Percentiles rank a stretch among this genome's conserved stretches.
Evolutionary conservation across 208 protist genomes (phyloP).

Genomic region (Acanthamoeba healyi): DNA sequence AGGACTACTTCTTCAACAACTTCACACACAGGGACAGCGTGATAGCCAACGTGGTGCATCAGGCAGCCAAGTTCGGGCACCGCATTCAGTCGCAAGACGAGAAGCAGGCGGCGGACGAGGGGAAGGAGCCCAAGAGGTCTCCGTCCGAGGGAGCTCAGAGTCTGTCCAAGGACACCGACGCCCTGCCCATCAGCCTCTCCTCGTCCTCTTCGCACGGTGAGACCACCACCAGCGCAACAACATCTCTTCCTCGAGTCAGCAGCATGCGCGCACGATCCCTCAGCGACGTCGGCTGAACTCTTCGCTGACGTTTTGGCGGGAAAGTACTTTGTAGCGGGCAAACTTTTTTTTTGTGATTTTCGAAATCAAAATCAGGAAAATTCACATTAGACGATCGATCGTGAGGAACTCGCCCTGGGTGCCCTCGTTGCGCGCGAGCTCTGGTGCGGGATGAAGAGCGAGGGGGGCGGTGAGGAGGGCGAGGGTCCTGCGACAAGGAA

Average conservation of each 20-base stretch:
- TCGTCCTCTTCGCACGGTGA: background rate
- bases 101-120: background rate
- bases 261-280: background rate
- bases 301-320: too few species aligned
- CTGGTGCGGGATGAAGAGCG: background rate
- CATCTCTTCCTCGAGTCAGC: background rate
- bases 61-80: constrained; percentile 48
- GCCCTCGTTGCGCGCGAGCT: too few species aligned
- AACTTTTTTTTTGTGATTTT: too few species aligned
- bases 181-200: background rate
- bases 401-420: too few species aligned
- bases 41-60: constrained; percentile 38
- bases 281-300: background rate
- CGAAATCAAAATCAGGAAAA: too few species aligned
- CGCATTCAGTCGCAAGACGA: background rate
- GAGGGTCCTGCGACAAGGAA: background rate
- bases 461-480: background rate
- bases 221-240: background rate
- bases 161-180: constrained; percentile 34
- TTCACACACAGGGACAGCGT: constrained; percentile 38
- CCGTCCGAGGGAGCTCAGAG: background rate
- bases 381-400: too few species aligned
- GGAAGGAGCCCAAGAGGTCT: background rate
- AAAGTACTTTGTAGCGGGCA: too few species aligned
- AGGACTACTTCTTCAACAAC: constrained; percentile 68